phyloP scores from a whole-genome alignment of 345 rosid genomes.

The Acer saccharum region DNA sequence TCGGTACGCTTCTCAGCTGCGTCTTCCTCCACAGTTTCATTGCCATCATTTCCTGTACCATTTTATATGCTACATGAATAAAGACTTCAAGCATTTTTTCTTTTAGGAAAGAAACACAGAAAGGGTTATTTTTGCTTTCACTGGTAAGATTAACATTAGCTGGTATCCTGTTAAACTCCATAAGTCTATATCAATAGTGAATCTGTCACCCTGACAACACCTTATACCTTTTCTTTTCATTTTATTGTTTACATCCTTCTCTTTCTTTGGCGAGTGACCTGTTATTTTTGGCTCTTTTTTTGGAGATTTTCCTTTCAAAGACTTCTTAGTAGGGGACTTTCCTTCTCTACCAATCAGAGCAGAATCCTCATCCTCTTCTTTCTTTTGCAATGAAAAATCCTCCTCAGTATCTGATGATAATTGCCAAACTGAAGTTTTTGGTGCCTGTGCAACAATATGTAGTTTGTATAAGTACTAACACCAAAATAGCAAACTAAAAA shows the following conservation, averaged over 20 bases:
- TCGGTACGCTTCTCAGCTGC: slow-evolving; percentile 45
- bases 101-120: background rate
- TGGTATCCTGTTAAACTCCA: background rate
- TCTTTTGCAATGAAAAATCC: slow-evolving; percentile 25
- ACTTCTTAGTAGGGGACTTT: slow-evolving; percentile 44
- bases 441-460: slow-evolving; percentile 40
- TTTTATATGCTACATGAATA: slow-evolving; percentile 10
- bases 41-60: slow-evolving; percentile 51
- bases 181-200: background rate
- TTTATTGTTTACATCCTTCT: slow-evolving; percentile 29
- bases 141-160: background rate
- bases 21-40: slow-evolving; percentile 52
- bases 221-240: slow-evolving; percentile 48
- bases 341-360: slow-evolving; percentile 23
- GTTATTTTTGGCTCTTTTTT: slow-evolving; percentile 35
- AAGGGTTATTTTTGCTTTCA: slow-evolving; percentile 9
- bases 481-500: background rate
- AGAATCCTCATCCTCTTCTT: slow-evolving; percentile 41
- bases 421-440: slow-evolving; percentile 40
- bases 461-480: slow-evolving; percentile 21
- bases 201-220: slow-evolving; percentile 3
- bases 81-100: slow-evolving; percentile 9
- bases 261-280: slow-evolving; percentile 35
- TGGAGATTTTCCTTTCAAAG: slow-evolving; percentile 53
- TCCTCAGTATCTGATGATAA: slow-evolving; percentile 81